Percentiles rank a stretch among this genome's conserved stretches.
These are phyloP conservation scores for Colletotrichum sp. DNA, from an alignment of 2,329 filamentous ascomycete genomes.

Conservation along the genomic window DNA sequence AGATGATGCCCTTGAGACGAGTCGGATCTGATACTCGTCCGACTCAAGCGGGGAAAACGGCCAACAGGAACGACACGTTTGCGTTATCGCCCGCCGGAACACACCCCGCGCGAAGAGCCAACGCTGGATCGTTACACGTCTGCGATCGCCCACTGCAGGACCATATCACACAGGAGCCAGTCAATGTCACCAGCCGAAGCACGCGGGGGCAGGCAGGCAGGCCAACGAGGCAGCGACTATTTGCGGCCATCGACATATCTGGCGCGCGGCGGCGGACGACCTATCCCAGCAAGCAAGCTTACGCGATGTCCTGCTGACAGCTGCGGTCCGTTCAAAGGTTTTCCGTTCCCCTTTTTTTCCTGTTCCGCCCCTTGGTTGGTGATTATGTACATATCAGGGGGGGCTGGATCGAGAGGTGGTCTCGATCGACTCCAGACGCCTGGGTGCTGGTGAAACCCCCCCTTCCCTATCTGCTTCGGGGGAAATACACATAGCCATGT, in stretches of 20 bases:
- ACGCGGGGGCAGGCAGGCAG: not conserved
- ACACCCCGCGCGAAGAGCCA: not conserved
- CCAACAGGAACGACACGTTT: not conserved
- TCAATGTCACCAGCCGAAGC: not conserved
- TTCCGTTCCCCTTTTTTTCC: not conserved
- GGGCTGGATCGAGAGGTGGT: conserved; percentile 6
- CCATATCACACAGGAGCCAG: not conserved
- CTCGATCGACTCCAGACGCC: conserved; percentile 18
- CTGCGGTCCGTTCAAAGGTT: not conserved
- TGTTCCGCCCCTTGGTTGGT: not conserved
- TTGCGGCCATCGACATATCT: not conserved
- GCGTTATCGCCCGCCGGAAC: not conserved
- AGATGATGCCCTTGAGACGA: not conserved
- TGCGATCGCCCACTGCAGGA: not conserved
- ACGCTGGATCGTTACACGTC: not conserved
- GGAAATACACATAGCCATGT: not conserved
- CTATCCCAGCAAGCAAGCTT: not conserved
- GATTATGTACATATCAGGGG: not conserved
- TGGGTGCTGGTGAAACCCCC: conserved; percentile 7
- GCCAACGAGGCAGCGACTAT: not conserved
- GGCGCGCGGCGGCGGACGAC: not conserved
- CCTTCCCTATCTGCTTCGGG: conserved; percentile 2
- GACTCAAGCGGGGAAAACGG: not conserved
- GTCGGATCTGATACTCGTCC: conserved; percentile 8
- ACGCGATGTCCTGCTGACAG: not conserved